A percentile compares a stretch with the other conserved stretches of the same genome.
Evolutionary conservation across 129 eudicot species (phyloP).

Genomic region (Erigeron canadensis): DNA sequence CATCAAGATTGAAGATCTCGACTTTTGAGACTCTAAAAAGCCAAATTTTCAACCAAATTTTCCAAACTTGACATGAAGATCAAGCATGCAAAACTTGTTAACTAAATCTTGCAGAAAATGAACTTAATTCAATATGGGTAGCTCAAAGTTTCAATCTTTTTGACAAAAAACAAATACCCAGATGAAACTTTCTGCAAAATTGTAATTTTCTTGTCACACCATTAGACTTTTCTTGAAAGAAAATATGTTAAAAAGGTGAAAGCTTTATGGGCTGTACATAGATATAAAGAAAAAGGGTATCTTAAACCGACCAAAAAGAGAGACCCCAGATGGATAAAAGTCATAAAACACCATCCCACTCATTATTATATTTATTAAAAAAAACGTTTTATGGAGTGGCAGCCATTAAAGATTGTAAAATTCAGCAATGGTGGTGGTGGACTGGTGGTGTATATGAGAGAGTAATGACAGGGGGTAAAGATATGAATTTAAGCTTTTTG

Average conservation of each 20-base stretch:
- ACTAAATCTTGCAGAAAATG: slow-evolving; percentile 21
- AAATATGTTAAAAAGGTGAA: slow-evolving; percentile 18
- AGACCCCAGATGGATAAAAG: slow-evolving; percentile 48
- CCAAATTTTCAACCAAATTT: background rate
- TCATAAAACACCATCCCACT: slow-evolving; percentile 42
- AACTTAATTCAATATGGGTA: slow-evolving; percentile 29
- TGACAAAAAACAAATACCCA: slow-evolving; percentile 14
- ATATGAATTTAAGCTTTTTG: slow-evolving; percentile 28
- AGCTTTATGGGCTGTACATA: slow-evolving; percentile 22
- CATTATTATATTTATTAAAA: slow-evolving; percentile 25
- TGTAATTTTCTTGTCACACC: slow-evolving; percentile 21
- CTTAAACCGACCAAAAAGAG: slow-evolving; percentile 65
- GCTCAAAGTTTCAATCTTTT: slow-evolving; percentile 29
- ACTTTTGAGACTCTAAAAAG: background rate
- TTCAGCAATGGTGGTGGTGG: slow-evolving; percentile 26
- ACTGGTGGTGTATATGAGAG: slow-evolving; percentile 30
- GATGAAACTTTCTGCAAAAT: slow-evolving; percentile 18
- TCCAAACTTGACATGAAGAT: slow-evolving; percentile 11
- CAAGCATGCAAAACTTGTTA: slow-evolving; percentile 20
- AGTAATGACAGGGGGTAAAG: slow-evolving; percentile 18
- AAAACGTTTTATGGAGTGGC: slow-evolving; percentile 37
- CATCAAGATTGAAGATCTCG: slow-evolving; percentile 17
- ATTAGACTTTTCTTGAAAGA: slow-evolving; percentile 1
- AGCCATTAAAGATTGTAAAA: slow-evolving; percentile 47
- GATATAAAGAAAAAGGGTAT: slow-evolving; percentile 28